A percentile compares a stretch with the other conserved stretches of the same genome.
Conservation (phyloP, 73 alveolate genomes). For the Paramecium primaurelia region DNA sequence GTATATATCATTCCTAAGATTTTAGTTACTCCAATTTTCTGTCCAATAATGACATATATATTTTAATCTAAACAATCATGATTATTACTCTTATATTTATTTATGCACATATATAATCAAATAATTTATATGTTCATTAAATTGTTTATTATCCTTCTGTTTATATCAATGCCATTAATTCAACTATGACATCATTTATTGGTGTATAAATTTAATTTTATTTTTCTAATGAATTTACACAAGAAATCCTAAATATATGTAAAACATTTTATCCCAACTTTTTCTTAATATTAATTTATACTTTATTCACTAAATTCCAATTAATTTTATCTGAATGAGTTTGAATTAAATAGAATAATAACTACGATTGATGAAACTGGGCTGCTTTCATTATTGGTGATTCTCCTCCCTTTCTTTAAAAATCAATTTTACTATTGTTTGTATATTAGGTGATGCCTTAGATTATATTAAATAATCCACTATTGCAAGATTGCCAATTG, state of each 20-base stretch:
- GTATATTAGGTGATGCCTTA: constrained; percentile 5
- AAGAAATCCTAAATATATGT: not conserved
- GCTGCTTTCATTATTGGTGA: constrained; percentile 45
- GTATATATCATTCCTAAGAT: not conserved
- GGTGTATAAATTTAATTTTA: not conserved
- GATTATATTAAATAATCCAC: constrained; percentile 41
- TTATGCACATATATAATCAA: not conserved
- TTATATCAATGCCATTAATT: not conserved
- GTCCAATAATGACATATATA: not conserved
- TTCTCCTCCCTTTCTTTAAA: constrained; percentile 33
- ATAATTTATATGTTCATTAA: not conserved
- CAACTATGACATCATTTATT: not conserved
- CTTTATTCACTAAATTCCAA: not conserved
- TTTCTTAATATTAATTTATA: not conserved
- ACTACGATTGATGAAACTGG: not conserved
- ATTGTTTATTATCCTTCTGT: not conserved
- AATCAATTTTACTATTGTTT: not conserved
- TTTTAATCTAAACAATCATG: not conserved
- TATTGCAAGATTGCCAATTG: constrained; percentile 41
- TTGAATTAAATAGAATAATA: not conserved
- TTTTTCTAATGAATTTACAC: not conserved
- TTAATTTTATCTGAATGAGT: not conserved
- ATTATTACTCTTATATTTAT: not conserved
- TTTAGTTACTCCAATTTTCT: not conserved
- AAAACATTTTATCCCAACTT: not conserved